Evolutionary conservation across 805 yeast species (phyloP).

Genomic region (Metschnikowia orientalis): DNA sequence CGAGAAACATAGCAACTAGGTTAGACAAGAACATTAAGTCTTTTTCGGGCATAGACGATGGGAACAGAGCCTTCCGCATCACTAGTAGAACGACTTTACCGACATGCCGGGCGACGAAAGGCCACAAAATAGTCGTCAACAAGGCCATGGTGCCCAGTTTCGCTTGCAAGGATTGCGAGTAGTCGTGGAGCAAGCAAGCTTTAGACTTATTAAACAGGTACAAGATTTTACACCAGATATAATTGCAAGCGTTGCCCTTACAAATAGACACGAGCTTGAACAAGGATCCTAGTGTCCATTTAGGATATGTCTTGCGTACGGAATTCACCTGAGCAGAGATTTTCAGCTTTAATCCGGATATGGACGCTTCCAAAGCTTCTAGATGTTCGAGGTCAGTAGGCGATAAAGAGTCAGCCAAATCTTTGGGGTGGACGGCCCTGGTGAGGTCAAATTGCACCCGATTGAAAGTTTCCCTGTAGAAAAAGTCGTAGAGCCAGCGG

Average conservation of each 20-base stretch:
- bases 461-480: conserved; percentile 32
- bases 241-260: conserved; percentile 5
- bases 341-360: conserved; percentile 10
- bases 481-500: conserved; percentile 35
- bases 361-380: conserved; percentile 11
- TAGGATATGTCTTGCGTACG: background rate
- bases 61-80: conserved; percentile 10
- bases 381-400: conserved; percentile 14
- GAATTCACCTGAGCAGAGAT: conserved; percentile 7
- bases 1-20: conserved; percentile 28
- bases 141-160: conserved; percentile 25
- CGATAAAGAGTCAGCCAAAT: conserved; percentile 26
- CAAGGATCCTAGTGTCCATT: conserved; percentile 1
- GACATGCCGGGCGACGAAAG: conserved; percentile 31
- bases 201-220: conserved; percentile 22
- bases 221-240: conserved; percentile 10
- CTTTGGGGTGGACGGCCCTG: conserved; percentile 28
- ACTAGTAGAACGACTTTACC: conserved; percentile 23
- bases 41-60: conserved; percentile 11
- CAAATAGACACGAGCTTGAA: conserved; percentile 2
- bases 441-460: conserved; percentile 28
- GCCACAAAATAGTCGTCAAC: conserved; percentile 38
- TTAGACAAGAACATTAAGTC: conserved; percentile 28
- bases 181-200: conserved; percentile 35
- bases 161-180: conserved; percentile 22